Evolutionary conservation across 2,329 filamentous ascomycete genomes (phyloP), one percentile per base, ranked within the genome.

Genomic region (Ophiostoma himal-ulmi): DNA sequence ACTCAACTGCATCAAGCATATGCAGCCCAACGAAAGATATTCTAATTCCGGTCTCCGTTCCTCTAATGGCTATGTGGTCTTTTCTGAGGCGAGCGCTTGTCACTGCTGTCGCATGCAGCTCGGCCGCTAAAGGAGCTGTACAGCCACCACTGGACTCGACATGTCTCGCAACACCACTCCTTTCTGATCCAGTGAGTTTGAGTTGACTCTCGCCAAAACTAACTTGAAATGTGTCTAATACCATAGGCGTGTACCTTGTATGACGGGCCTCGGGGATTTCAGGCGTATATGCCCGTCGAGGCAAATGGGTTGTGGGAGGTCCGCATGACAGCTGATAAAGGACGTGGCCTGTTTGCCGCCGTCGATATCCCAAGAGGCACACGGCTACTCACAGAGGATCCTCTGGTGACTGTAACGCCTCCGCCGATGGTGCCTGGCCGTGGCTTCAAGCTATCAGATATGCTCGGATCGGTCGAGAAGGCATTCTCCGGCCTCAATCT

Each of bases 271-370:
- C 5, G 1, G n/a, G 20, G 34, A 7, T 7, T 65, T 34, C n/a
- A 30, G 39, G 7, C 60, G 20, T 17, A 66, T 39, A 48, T 37
- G 20, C 34, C 36, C 14, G 5, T 22, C 17, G 30, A 5, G 5
- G 17, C 60, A 13, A 37, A 20, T 17, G 70, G 39, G 20, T 57
- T 72, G n/a, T 72, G 71, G 73, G 72, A 71, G 68, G 71, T 74
- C 64, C 69, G 71, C 62, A 64, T 64, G 44, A 70, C 70, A n/a
- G 75, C 78, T 0, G 76, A 76, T 44, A 82, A 81, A 73, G 82
- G 82, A 37, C 79, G 80, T 39, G 82, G 81, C 60, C 78, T 81
- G 70, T 78, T 83, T 71, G 81, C 81, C 1, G 70, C 75, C 2
- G 71, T 73, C 14, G n/a, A 70, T 48, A 78, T 83, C 54, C 69